Evolutionary conservation across 148 eudicot genomes (phyloP).

Genomic region (Rhododendron kiyosumense): DNA sequence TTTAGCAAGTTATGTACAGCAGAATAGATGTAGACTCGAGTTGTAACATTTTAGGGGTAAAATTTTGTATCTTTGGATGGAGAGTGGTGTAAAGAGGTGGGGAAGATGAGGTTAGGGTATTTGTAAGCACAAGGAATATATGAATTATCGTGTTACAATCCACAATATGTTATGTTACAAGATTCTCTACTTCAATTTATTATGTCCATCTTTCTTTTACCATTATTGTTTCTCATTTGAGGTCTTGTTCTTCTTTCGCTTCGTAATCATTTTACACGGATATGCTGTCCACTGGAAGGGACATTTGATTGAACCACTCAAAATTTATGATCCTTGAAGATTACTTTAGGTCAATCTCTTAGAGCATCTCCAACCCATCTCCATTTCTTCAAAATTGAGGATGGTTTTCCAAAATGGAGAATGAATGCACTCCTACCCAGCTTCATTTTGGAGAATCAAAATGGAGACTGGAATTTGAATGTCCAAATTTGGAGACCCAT

Average conservation of each 20-base stretch:
- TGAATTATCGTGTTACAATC: neutral
- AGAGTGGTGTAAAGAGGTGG: neutral
- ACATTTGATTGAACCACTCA: neutral
- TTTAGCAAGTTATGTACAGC: neutral
- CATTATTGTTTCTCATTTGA: neutral
- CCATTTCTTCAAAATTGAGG: too few species aligned
- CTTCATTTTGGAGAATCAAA: neutral
- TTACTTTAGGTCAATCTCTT: neutral
- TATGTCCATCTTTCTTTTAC: neutral
- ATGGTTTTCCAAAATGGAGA: too few species aligned
- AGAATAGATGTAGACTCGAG: neutral
- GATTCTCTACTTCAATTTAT: neutral
- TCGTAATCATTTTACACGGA: neutral
- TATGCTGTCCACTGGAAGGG: neutral
- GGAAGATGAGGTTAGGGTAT: neutral
- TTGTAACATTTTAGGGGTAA: neutral
- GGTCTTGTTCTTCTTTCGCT: neutral
- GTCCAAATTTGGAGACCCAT: neutral
- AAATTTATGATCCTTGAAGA: neutral
- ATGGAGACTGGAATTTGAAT: neutral
- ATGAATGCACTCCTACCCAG: neutral
- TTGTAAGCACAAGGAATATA: neutral
- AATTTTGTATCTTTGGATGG: neutral
- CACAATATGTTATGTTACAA: neutral
- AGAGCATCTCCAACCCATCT: neutral